Evolutionary conservation across 2,329 filamentous ascomycete species (phyloP).

Genomic region (Phoma sp.): DNA sequence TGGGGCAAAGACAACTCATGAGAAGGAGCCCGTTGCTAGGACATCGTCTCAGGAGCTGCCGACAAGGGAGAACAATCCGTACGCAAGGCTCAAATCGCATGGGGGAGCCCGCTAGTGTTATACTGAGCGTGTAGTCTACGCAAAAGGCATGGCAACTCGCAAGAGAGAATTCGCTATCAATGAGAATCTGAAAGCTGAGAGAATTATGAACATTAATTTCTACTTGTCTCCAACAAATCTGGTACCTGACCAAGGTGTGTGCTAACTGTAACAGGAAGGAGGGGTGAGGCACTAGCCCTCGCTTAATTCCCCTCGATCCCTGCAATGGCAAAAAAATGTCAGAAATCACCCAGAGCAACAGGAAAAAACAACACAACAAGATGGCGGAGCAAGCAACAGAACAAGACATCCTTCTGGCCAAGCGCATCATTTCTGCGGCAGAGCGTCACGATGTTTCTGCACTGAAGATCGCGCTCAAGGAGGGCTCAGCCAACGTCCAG

Average conservation of each 20-base stretch:
- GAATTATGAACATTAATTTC: not conserved
- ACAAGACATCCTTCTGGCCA: conserved; percentile 45
- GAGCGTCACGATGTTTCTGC: conserved; percentile 44
- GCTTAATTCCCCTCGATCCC: conserved; percentile 24
- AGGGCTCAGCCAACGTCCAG: conserved; percentile 47
- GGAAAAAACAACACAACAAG: not conserved
- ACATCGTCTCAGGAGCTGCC: not conserved
- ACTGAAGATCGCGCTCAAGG: conserved; percentile 43
- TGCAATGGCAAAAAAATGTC: conserved; percentile 14
- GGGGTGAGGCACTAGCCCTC: conserved; percentile 19
- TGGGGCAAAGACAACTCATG: not conserved
- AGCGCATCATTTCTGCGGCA: conserved; percentile 46
- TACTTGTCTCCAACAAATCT: not conserved
- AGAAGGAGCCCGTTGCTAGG: not conserved
- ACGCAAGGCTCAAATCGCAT: not conserved
- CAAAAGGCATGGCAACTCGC: not conserved
- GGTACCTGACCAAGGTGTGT: not conserved
- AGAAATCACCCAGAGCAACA: not conserved
- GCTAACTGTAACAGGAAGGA: conserved; percentile 14
- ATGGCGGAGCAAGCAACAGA: conserved; percentile 46
- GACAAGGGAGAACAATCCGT: not conserved
- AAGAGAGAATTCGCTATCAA: not conserved
- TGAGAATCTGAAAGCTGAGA: not conserved
- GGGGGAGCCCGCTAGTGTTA: no score
- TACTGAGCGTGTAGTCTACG: not conserved